A percentile compares a stretch with the other conserved stretches of the same genome.
phyloP scores from a whole-genome alignment of 225 moss, liverwort and hornwort genomes.

The Neckera pumila region DNA sequence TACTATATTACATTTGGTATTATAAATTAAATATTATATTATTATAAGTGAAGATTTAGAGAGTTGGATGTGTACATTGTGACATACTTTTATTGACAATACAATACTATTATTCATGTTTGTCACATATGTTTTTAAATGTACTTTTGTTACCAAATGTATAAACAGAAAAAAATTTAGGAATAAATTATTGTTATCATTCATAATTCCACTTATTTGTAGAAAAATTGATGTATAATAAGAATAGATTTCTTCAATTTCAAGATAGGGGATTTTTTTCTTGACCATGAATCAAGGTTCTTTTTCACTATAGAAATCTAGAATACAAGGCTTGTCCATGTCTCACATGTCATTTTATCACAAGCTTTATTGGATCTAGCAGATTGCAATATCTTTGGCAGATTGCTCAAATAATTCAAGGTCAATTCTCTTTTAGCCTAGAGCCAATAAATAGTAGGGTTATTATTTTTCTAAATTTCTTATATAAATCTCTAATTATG shows the following conservation, averaged over 20 bases:
- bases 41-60: too few species aligned
- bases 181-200: neutral
- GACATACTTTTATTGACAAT: neutral
- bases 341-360: accelerated
- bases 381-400: neutral
- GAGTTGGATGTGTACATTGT: too few species aligned
- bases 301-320: neutral
- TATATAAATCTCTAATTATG: neutral
- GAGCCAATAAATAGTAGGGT: neutral
- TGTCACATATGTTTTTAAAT: neutral
- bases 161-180: neutral
- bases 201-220: neutral
- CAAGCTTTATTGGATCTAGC: neutral
- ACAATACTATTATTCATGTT: neutral
- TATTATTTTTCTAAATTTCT: neutral
- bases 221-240: neutral
- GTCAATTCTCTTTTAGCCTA: neutral
- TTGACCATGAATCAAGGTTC: too few species aligned
- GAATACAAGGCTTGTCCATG: neutral
- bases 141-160: neutral
- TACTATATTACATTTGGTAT: too few species aligned
- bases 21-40: too few species aligned
- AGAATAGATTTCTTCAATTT: neutral
- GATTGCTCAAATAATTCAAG: neutral
- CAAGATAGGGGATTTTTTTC: accelerated